Evolutionary conservation across 169 alveolate species (phyloP).

Genomic region (Plasmodium inui): DNA sequence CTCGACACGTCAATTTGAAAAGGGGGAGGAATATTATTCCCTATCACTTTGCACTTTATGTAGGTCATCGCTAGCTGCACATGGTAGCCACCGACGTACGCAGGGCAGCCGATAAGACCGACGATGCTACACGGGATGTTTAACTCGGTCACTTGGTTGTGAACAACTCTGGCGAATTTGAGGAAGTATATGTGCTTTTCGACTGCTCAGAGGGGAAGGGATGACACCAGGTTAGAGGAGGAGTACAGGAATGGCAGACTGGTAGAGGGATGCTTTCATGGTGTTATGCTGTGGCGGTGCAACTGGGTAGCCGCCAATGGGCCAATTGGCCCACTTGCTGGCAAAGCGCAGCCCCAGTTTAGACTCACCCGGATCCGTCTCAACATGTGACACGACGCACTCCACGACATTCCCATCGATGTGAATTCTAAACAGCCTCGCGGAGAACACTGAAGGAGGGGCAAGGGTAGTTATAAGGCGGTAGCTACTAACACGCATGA

Average conservation of each 20-base stretch:
- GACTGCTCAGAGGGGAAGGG: constrained; percentile 24
- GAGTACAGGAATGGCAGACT: not conserved
- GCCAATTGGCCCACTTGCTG: not conserved
- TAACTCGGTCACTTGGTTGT: constrained; percentile 84
- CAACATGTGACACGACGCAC: constrained; percentile 85
- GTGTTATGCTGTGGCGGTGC: not conserved
- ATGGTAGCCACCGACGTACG: constrained; percentile 88
- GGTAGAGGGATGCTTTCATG: not conserved
- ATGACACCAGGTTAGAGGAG: not conserved
- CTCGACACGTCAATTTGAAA: constrained; percentile 88
- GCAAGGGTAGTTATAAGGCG: not conserved
- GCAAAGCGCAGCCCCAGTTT: not conserved
- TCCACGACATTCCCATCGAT: constrained; percentile 75
- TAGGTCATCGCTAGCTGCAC: constrained; percentile 87
- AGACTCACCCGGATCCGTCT: constrained; percentile 82
- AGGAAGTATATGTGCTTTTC: constrained; percentile 86
- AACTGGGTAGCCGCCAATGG: not conserved
- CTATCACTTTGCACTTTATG: constrained; percentile 87
- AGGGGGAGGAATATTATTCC: constrained; percentile 88
- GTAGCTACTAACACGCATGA: not conserved
- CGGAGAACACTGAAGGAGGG: constrained; percentile 81
- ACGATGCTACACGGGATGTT: constrained; percentile 86
- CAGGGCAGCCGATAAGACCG: constrained; percentile 91
- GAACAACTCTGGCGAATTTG: constrained; percentile 85
- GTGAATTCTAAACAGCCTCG: constrained; percentile 82